Evolutionary conservation across 2,329 filamentous ascomycete genomes (phyloP).

Genomic region (Hymenoscyphus occultus): DNA sequence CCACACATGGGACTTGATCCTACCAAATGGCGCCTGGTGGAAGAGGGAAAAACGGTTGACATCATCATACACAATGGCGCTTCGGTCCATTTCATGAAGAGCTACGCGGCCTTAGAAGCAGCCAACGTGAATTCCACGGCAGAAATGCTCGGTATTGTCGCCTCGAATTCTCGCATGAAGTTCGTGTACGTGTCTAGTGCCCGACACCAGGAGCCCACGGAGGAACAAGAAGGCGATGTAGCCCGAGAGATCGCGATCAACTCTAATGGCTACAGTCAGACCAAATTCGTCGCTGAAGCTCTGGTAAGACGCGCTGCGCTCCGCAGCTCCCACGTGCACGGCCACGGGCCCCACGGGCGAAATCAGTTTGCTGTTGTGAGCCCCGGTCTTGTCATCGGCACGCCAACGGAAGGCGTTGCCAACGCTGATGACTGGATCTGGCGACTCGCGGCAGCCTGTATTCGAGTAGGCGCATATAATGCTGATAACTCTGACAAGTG

Average conservation of each 20-base stretch:
- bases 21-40: slow-evolving; percentile 58
- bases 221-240: background rate
- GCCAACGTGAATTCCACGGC: slow-evolving; percentile 66
- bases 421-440: slow-evolving; percentile 32
- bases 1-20: slow-evolving; percentile 67
- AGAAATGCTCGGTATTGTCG: slow-evolving; percentile 22
- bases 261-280: slow-evolving; percentile 65
- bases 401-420: slow-evolving; percentile 24
- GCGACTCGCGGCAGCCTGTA: slow-evolving; percentile 25
- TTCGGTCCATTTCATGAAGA: slow-evolving; percentile 72
- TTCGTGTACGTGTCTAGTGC: slow-evolving; percentile 36
- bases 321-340: too few species aligned
- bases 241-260: slow-evolving; percentile 1
- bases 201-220: background rate
- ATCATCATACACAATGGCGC: slow-evolving; percentile 82
- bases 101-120: slow-evolving; percentile 65
- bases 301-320: slow-evolving; percentile 46
- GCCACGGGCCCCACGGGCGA: background rate
- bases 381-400: slow-evolving; percentile 30
- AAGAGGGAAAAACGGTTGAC: slow-evolving; percentile 44
- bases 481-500: slow-evolving; percentile 17
- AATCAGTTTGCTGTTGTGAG: slow-evolving; percentile 23
- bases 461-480: slow-evolving; percentile 22
- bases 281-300: slow-evolving; percentile 70
- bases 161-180: background rate